These are phyloP conservation scores for Xerocomellus amylosporus DNA, from an alignment of 768 basidiomycete genomes.

Conservation along the genomic window DNA sequence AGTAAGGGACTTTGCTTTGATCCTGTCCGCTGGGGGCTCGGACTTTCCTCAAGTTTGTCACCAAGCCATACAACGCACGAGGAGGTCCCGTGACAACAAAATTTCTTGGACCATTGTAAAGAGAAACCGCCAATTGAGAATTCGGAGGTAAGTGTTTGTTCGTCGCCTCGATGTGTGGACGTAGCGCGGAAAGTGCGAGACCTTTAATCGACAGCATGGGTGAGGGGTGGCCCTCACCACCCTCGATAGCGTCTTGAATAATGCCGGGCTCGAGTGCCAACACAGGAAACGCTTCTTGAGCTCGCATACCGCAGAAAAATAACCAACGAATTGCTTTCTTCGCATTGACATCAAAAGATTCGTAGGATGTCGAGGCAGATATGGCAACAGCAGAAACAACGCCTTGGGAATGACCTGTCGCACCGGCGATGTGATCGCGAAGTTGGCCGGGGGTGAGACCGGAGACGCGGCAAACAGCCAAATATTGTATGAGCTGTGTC, in stretches of 20 bases:
- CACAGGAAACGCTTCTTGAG: slow-evolving; percentile 92
- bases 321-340: slow-evolving; percentile 87
- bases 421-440: slow-evolving; percentile 70
- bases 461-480: slow-evolving; percentile 72
- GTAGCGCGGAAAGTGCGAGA: slow-evolving; percentile 68
- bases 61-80: slow-evolving; percentile 89
- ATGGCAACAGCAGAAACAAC: slow-evolving; percentile 92
- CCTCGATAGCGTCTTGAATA: slow-evolving; percentile 82
- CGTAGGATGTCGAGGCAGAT: slow-evolving; percentile 72
- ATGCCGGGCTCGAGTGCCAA: slow-evolving; percentile 86
- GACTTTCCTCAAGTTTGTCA: slow-evolving; percentile 85
- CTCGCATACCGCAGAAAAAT: slow-evolving; percentile 90
- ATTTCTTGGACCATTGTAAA: slow-evolving; percentile 87
- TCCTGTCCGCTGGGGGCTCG: slow-evolving; percentile 85
- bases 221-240: slow-evolving; percentile 88
- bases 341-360: slow-evolving; percentile 71
- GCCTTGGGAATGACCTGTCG: slow-evolving; percentile 97
- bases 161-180: slow-evolving; percentile 80
- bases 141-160: slow-evolving; percentile 81
- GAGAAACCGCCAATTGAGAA: slow-evolving; percentile 80
- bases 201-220: slow-evolving; percentile 95
- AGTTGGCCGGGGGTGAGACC: slow-evolving; percentile 79
- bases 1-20: slow-evolving; percentile 92
- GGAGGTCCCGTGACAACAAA: slow-evolving; percentile 94
- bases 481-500: slow-evolving; percentile 92